phyloP scores from a whole-genome alignment of 192 early-diverging fungal species.

The Mortierella alpina region DNA sequence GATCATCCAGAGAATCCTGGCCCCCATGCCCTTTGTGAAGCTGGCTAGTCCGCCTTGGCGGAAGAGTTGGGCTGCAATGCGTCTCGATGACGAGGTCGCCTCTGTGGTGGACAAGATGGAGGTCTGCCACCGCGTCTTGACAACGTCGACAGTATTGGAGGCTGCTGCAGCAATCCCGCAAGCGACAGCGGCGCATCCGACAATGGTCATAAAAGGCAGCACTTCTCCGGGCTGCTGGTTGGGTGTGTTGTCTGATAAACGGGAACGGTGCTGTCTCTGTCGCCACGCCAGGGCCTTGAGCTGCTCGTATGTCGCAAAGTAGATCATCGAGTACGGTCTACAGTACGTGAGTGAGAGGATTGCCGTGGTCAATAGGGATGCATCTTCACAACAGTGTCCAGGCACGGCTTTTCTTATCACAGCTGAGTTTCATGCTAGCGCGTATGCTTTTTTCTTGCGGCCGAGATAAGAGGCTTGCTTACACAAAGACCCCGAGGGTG shows the following conservation, averaged over 20 bases:
- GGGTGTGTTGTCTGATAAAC: background rate
- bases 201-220: slow-evolving; percentile 67
- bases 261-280: background rate
- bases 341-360: background rate
- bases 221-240: background rate
- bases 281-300: slow-evolving; percentile 39
- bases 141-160: slow-evolving; percentile 77
- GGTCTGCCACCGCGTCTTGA: slow-evolving; percentile 87
- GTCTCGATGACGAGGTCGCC: slow-evolving; percentile 35
- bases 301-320: slow-evolving; percentile 49
- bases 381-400: no score
- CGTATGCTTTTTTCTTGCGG: no score
- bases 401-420: no score
- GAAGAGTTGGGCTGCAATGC: slow-evolving; percentile 61
- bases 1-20: slow-evolving; percentile 75
- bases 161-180: slow-evolving; percentile 68
- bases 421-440: no score
- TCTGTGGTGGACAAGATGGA: slow-evolving; percentile 38
- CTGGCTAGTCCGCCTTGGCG: slow-evolving; percentile 64
- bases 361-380: background rate
- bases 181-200: slow-evolving; percentile 69
- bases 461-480: slow-evolving; percentile 63
- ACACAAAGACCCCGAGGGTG: slow-evolving; percentile 80
- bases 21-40: slow-evolving; percentile 74
- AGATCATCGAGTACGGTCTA: slow-evolving; percentile 52